Conservation (phyloP, 2,329 filamentous ascomycete species). For the Spiromastix sp. region DNA sequence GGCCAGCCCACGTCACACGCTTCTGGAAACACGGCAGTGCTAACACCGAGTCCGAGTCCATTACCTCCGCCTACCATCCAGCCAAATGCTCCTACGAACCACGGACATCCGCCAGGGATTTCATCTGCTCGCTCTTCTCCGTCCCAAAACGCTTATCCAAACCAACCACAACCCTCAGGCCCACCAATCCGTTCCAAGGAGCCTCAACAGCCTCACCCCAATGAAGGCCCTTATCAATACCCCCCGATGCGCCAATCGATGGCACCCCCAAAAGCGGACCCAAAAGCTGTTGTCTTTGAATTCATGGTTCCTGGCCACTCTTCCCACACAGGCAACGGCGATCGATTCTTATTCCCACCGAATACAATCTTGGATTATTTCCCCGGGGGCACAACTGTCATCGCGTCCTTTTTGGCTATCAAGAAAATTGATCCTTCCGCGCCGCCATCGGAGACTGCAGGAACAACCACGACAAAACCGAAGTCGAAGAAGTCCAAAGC, state of each 20-base stretch:
- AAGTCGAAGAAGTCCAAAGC: slow-evolving; percentile 29
- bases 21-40: slow-evolving; percentile 1
- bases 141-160: slow-evolving; percentile 18
- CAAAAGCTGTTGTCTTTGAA: slow-evolving; percentile 39
- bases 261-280: slow-evolving; percentile 26
- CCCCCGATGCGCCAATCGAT: slow-evolving; percentile 15
- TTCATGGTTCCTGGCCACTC: slow-evolving; percentile 34
- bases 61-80: not conserved
- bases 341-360: slow-evolving; percentile 40
- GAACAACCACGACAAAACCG: slow-evolving; percentile 20
- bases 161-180: slow-evolving; percentile 21
- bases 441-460: slow-evolving; percentile 13
- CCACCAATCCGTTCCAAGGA: slow-evolving; percentile 28
- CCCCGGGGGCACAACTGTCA: slow-evolving; percentile 33
- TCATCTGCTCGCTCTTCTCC: slow-evolving; percentile 11
- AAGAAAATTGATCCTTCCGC: slow-evolving; percentile 31
- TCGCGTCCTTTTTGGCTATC: slow-evolving; percentile 38
- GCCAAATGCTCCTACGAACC: slow-evolving; percentile 7
- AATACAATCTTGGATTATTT: slow-evolving; percentile 39
- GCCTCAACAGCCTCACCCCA: slow-evolving; percentile 23
- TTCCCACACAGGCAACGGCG: slow-evolving; percentile 32
- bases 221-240: slow-evolving; percentile 16
- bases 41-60: slow-evolving; percentile 5
- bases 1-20: slow-evolving; percentile 5
- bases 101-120: slow-evolving; percentile 1